Percentiles rank a stretch among this genome's conserved stretches.
These are phyloP conservation scores for Mrakiaceae sp. DNA, from an alignment of 1,284 basidiomycete species.

Conservation along the genomic window DNA sequence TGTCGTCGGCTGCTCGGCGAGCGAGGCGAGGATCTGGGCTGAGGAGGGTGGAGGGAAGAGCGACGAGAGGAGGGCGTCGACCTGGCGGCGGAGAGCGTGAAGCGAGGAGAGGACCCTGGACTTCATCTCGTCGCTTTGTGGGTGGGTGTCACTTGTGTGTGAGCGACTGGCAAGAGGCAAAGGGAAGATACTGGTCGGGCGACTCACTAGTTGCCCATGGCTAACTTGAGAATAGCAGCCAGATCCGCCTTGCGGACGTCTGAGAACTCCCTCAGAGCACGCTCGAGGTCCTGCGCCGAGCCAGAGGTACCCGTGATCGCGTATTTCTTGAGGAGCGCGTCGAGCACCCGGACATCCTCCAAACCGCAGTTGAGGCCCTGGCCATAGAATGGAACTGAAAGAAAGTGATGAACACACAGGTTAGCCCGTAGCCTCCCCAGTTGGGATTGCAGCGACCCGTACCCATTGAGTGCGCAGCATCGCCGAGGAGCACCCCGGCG, in stretches of 20 bases:
- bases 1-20: slow-evolving; percentile 13
- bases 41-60: slow-evolving; percentile 53
- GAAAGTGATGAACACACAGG: slow-evolving; percentile 6
- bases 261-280: slow-evolving; percentile 66
- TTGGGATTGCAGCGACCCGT: not conserved
- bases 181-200: not conserved
- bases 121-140: slow-evolving; percentile 77
- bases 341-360: slow-evolving; percentile 87
- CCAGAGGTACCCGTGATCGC: slow-evolving; percentile 40
- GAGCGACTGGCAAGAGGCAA: not conserved
- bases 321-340: slow-evolving; percentile 59
- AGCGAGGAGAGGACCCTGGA: slow-evolving; percentile 72
- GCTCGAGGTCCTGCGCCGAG: slow-evolving; percentile 46
- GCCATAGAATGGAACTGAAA: slow-evolving; percentile 70
- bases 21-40: slow-evolving; percentile 39
- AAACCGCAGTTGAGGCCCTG: slow-evolving; percentile 97
- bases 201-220: slow-evolving; percentile 89
- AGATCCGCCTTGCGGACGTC: slow-evolving; percentile 73
- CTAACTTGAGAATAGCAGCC: slow-evolving; percentile 77
- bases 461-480: slow-evolving; percentile 15
- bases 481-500: not conserved
- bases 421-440: slow-evolving; percentile 13
- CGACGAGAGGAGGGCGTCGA: slow-evolving; percentile 53
- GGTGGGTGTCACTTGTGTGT: not conserved
- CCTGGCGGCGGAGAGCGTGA: slow-evolving; percentile 66